Percentiles rank a stretch among this genome's conserved stretches.
Conservation (phyloP, 768 basidiomycete genomes). For the Suillus spraguei region DNA sequence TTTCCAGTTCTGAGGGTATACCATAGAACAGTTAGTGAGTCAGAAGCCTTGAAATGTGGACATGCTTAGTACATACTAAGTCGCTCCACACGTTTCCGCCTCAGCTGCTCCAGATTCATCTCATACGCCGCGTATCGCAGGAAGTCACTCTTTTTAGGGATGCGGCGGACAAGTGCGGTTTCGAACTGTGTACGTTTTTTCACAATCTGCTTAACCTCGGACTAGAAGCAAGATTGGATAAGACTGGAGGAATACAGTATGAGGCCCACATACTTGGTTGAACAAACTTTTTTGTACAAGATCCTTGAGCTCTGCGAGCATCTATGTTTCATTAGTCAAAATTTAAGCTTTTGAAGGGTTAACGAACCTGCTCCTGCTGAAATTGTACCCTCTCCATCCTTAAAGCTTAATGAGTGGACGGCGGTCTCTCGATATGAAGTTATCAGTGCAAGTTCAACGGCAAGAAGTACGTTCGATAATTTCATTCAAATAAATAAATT, state of each 20-base stretch:
- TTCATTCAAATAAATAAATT: not conserved
- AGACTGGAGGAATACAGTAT: not conserved
- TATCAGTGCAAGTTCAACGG: not conserved
- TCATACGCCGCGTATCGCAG: constrained; percentile 92
- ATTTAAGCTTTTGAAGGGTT: not conserved
- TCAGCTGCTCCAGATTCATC: constrained; percentile 81
- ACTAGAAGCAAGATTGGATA: constrained; percentile 38
- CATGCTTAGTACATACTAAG: constrained; percentile 52
- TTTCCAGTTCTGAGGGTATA: constrained; percentile 31
- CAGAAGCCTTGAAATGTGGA: not conserved
- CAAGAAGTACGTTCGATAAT: not conserved
- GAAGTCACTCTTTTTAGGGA: constrained; percentile 86
- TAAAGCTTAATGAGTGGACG: not conserved
- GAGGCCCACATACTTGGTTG: constrained; percentile 56
- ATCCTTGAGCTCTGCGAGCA: constrained; percentile 96
- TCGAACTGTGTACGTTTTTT: constrained; percentile 85
- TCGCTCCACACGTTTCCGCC: constrained; percentile 73
- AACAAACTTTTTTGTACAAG: constrained; percentile 85
- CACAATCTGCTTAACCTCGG: constrained; percentile 83
- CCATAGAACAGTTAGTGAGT: not conserved
- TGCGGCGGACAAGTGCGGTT: constrained; percentile 77
- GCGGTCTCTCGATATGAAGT: not conserved
- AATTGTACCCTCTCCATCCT: constrained; percentile 93
- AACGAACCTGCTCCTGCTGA: constrained; percentile 82
- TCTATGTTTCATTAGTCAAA: constrained; percentile 43